Evolutionary conservation across 805 yeast genomes (phyloP).

Genomic region (Vanderwaltozyma verrucispora): DNA sequence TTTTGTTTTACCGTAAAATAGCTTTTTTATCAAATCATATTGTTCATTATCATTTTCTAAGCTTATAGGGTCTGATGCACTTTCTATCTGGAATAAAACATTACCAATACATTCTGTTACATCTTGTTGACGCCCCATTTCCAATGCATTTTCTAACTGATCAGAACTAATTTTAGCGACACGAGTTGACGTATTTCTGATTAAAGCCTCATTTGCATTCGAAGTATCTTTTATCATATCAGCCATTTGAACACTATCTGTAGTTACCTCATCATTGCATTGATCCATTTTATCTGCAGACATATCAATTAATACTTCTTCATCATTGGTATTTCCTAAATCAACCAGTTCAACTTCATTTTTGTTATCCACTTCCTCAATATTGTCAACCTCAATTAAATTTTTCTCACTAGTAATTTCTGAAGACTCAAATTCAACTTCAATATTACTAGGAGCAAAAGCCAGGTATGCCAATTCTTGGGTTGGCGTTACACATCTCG

Average conservation of each 20-base stretch:
- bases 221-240: neutral
- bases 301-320: conserved; percentile 1
- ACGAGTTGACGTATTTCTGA: conserved; percentile 7
- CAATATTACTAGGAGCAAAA: conserved; percentile 59
- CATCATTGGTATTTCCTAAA: conserved; percentile 2
- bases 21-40: conserved; percentile 61
- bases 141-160: conserved; percentile 64
- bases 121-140: conserved; percentile 89
- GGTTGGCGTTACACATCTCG: conserved; percentile 66
- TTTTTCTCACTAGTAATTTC: neutral
- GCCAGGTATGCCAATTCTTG: conserved; percentile 83
- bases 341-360: neutral
- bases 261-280: too few species aligned
- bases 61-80: conserved; percentile 61
- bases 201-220: too few species aligned
- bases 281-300: neutral
- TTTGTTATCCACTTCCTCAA: neutral
- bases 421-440: conserved; percentile 41
- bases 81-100: conserved; percentile 82
- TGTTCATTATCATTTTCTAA: conserved; percentile 74
- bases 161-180: conserved; percentile 36
- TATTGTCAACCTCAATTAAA: neutral
- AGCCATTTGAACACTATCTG: neutral
- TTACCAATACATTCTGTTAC: conserved; percentile 96
- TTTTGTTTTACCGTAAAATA: conserved; percentile 79